These are phyloP conservation scores for Zygosaccharomyces pseudobailii DNA, from an alignment of 1,139 yeast species.

Conservation along the genomic window DNA sequence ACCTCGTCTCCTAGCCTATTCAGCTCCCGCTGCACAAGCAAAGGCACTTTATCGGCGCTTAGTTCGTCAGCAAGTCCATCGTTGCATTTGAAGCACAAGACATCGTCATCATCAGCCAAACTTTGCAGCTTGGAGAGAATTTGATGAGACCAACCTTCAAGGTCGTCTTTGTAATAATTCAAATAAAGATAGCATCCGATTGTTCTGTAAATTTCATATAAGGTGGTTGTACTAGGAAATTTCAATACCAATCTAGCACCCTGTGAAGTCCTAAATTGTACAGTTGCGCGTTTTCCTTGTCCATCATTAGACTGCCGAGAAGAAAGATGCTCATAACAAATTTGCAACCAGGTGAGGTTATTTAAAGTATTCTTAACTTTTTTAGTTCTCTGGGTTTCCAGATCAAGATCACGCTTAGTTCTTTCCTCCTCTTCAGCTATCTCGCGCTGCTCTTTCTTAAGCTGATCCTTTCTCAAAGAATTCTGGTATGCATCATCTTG, in stretches of 20 bases:
- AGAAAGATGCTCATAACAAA: conserved; percentile 16
- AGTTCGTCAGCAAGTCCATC: conserved; percentile 8
- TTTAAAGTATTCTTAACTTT: conserved; percentile 18
- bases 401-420: conserved; percentile 3
- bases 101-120: conserved; percentile 15
- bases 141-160: conserved; percentile 12
- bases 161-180: conserved; percentile 13
- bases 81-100: conserved; percentile 22
- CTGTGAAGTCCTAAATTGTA: conserved; percentile 46
- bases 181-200: conserved; percentile 45
- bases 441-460: conserved; percentile 28
- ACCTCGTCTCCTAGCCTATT: conserved; percentile 14
- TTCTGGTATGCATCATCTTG: conserved; percentile 39
- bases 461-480: conserved; percentile 34
- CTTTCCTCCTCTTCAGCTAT: conserved; percentile 18
- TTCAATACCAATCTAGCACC: conserved; percentile 62
- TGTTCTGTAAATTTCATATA: conserved; percentile 61
- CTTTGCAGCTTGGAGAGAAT: conserved; percentile 15
- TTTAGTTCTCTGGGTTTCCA: conserved; percentile 11
- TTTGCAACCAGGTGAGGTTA: conserved; percentile 23
- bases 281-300: conserved; percentile 24
- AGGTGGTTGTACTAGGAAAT: conserved; percentile 44
- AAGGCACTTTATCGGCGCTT: conserved; percentile 21
- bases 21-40: conserved; percentile 19
- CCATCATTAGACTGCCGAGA: neutral